A percentile compares a stretch with the other conserved stretches of the same genome.
These are phyloP conservation scores for Xylariales sp. DNA, from an alignment of 2,329 filamentous ascomycete genomes.

Conservation along the genomic window DNA sequence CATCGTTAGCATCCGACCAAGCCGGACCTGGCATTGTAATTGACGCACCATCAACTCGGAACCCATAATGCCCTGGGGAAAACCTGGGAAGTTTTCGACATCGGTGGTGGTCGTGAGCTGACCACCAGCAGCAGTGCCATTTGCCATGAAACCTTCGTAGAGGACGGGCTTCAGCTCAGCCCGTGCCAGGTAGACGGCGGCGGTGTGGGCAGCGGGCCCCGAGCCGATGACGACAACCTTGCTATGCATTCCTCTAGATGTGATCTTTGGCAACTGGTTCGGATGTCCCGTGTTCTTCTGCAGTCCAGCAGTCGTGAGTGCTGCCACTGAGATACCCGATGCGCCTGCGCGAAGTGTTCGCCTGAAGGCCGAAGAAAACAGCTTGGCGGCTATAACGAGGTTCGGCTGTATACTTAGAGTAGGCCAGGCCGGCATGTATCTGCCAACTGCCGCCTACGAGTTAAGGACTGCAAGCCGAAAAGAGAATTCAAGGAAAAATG, in stretches of 20 bases:
- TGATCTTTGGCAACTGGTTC: slow-evolving; percentile 28
- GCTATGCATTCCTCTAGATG: slow-evolving; percentile 72
- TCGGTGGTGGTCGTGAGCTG: slow-evolving; percentile 98
- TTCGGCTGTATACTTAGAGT: no score
- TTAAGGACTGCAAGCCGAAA: no score
- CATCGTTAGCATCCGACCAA: background rate
- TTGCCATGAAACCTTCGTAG: slow-evolving; percentile 97
- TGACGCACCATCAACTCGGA: slow-evolving; percentile 71
- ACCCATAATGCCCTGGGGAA: slow-evolving; percentile 84
- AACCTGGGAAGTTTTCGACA: slow-evolving; percentile 96
- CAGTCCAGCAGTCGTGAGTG: slow-evolving; percentile 60
- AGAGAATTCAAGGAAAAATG: background rate
- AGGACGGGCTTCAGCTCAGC: slow-evolving; percentile 92
- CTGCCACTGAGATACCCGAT: slow-evolving; percentile 67
- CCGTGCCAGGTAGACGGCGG: slow-evolving; percentile 90
- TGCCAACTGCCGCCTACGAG: no score
- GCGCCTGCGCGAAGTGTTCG: slow-evolving; percentile 72
- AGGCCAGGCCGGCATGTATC: no score
- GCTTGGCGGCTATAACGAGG: slow-evolving; percentile 61
- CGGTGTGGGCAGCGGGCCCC: slow-evolving; percentile 94
- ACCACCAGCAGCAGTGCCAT: slow-evolving; percentile 91
- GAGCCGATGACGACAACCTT: slow-evolving; percentile 93
- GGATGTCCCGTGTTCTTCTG: slow-evolving; percentile 38
- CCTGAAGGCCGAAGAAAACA: slow-evolving; percentile 83
- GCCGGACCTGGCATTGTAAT: background rate